phyloP scores from a whole-genome alignment of 2,329 filamentous ascomycete species.

The Hypoxylon sp. region DNA sequence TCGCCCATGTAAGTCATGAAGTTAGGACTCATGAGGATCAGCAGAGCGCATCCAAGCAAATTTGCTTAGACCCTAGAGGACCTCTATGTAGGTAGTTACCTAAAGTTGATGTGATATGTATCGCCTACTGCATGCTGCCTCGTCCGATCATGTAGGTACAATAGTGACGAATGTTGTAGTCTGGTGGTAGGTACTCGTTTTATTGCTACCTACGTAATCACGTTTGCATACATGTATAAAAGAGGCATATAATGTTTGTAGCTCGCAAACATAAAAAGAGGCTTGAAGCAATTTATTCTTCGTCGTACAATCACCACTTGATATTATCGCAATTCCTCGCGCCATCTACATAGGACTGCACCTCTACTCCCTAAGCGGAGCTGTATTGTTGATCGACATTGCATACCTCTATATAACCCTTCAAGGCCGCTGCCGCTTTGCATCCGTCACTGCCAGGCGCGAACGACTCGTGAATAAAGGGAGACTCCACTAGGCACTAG shows the following conservation, averaged over 20 bases:
- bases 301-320: constrained; percentile 15
- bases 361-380: constrained; percentile 9
- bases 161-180: not conserved
- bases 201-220: constrained; percentile 17
- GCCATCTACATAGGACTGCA: constrained; percentile 17
- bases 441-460: constrained; percentile 23
- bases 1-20: no score
- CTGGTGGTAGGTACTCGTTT: constrained; percentile 5
- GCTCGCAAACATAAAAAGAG: constrained; percentile 12
- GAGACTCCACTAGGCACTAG: constrained; percentile 12
- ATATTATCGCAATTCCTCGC: constrained; percentile 10
- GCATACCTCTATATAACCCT: constrained; percentile 29
- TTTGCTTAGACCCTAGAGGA: constrained; percentile 11
- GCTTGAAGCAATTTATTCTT: constrained; percentile 13
- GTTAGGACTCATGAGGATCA: constrained; percentile 9
- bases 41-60: constrained; percentile 10
- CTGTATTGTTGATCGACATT: constrained; percentile 38
- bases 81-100: not conserved
- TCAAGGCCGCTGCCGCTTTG: constrained; percentile 31
- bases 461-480: constrained; percentile 16
- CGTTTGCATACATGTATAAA: constrained; percentile 12
- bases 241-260: constrained; percentile 19
- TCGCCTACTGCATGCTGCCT: constrained; percentile 4
- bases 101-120: constrained; percentile 9
- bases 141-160: constrained; percentile 16